These are phyloP conservation scores for Acanthamoeba triangularis DNA, from an alignment of 208 protist genomes.

Conservation along the genomic window DNA sequence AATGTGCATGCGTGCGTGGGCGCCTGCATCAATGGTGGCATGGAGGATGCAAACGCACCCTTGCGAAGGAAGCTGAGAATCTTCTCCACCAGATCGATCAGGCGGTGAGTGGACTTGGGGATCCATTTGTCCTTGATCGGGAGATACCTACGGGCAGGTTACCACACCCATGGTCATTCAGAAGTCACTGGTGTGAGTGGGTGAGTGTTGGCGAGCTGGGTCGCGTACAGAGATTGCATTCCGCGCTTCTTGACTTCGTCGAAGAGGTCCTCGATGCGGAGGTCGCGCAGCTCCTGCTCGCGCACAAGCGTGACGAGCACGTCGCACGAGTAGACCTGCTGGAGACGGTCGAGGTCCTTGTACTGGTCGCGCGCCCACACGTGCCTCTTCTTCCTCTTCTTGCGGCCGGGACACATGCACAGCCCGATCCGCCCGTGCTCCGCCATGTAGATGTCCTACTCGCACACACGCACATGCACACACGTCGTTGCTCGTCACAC, in stretches of 20 bases:
- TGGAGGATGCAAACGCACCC: not conserved
- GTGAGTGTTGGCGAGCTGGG: no score
- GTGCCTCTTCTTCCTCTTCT: conserved; percentile 71
- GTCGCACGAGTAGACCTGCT: conserved; percentile 60
- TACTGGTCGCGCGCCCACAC: conserved; percentile 34
- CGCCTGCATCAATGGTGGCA: no score
- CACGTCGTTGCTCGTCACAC: no score
- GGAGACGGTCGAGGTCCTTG: conserved; percentile 68
- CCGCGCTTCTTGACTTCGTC: conserved; percentile 53
- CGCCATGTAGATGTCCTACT: conserved; percentile 48
- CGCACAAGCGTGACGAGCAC: conserved; percentile 66
- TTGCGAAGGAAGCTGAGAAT: conserved; percentile 14
- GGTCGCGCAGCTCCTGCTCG: conserved; percentile 38
- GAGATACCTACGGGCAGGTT: conserved; percentile 24
- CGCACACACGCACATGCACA: no score
- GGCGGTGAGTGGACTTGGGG: conserved; percentile 26
- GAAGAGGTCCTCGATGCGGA: conserved; percentile 28
- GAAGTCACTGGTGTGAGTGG: no score
- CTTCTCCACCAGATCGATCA: conserved; percentile 58
- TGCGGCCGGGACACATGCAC: conserved; percentile 70
- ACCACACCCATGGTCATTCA: not conserved
- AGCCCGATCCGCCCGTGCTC: conserved; percentile 37
- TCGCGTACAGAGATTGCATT: conserved; percentile 8
- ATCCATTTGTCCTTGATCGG: conserved; percentile 79
- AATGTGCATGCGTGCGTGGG: no score